phyloP scores from a whole-genome alignment of 2,329 filamentous ascomycete species.

The Erysiphe pulchra region DNA sequence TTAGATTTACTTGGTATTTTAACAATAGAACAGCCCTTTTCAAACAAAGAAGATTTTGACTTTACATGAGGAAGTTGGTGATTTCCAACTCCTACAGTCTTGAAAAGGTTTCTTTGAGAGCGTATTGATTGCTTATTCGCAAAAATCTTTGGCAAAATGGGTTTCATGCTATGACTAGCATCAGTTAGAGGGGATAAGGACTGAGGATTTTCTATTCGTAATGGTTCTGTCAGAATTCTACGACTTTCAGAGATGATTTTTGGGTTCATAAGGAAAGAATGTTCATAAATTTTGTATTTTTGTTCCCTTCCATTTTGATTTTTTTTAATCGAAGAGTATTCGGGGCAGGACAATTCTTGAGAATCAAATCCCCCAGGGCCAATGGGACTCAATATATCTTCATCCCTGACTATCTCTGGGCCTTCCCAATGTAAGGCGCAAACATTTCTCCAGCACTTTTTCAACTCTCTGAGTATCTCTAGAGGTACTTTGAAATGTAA shows the following conservation, averaged over 20 bases:
- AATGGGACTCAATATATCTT: too few species aligned
- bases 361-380: too few species aligned
- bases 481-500: slow-evolving; percentile 27
- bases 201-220: background rate
- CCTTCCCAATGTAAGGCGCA: slow-evolving; percentile 78
- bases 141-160: background rate
- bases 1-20: background rate
- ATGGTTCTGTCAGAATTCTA: background rate
- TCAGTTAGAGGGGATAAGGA: background rate
- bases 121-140: background rate
- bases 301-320: background rate
- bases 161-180: background rate
- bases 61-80: background rate
- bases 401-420: slow-evolving; percentile 18
- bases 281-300: background rate
- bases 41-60: background rate
- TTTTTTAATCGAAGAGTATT: background rate
- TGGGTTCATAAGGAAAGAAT: background rate
- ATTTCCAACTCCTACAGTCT: background rate
- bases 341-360: too few species aligned
- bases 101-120: background rate
- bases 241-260: background rate
- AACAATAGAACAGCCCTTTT: background rate
- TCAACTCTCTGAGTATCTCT: slow-evolving; percentile 80
- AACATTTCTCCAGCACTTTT: slow-evolving; percentile 88